phyloP scores from a whole-genome alignment of 306 rosid genomes.

The Hippophae gyantsensis region DNA sequence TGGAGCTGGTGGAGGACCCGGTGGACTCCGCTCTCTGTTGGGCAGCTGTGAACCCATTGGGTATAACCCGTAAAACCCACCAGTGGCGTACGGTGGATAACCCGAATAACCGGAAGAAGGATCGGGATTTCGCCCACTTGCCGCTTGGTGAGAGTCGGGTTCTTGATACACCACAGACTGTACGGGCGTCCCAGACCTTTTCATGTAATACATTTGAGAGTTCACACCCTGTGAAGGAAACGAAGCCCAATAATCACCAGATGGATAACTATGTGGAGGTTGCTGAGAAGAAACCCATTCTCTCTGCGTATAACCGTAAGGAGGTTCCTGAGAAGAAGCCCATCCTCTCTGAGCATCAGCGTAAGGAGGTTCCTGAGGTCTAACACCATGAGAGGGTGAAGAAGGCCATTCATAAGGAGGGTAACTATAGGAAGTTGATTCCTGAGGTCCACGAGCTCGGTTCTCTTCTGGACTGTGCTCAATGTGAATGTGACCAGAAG shows the following conservation, averaged over 20 bases:
- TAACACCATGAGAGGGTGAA: background rate
- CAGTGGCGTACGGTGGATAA: slow-evolving; percentile 24
- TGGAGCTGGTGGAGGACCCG: slow-evolving; percentile 60
- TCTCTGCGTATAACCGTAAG: too few species aligned
- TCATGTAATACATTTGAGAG: slow-evolving; percentile 44
- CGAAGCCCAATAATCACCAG: slow-evolving; percentile 6
- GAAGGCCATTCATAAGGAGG: slow-evolving; percentile 13
- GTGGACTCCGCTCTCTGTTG: slow-evolving; percentile 26
- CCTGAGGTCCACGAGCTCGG: slow-evolving; percentile 8
- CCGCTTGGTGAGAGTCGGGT: slow-evolving; percentile 35
- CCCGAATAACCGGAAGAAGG: slow-evolving; percentile 28
- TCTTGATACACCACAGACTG: slow-evolving; percentile 44
- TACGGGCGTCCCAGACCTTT: slow-evolving; percentile 42
- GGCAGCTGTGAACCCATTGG: slow-evolving; percentile 36
- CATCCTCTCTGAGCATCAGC: too few species aligned
- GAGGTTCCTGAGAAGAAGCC: too few species aligned
- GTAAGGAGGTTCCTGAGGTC: too few species aligned
- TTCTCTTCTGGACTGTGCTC: slow-evolving; percentile 35
- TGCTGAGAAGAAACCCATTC: too few species aligned
- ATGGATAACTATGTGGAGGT: slow-evolving; percentile 12
- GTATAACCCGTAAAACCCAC: slow-evolving; percentile 46
- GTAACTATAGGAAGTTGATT: slow-evolving; percentile 13
- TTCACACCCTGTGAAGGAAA: background rate
- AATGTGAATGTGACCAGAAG: slow-evolving; percentile 51
- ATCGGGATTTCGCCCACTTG: slow-evolving; percentile 37